These are phyloP conservation scores for Fragaria iinumae DNA, from an alignment of 306 rosid genomes.

Conservation along the genomic window DNA sequence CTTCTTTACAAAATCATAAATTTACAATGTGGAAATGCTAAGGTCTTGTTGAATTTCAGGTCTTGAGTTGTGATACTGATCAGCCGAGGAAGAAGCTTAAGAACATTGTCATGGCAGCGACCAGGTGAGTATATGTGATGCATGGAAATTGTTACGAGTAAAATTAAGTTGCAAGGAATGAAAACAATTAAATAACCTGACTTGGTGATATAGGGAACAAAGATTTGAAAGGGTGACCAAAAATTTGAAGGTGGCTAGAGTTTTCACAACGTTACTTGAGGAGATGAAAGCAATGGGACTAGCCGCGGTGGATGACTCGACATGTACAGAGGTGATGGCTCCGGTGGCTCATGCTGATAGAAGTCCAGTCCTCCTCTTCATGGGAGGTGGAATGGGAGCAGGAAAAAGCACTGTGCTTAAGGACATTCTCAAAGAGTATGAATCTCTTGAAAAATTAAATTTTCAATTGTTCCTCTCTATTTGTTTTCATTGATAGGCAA, in stretches of 20 bases:
- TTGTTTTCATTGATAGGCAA: neutral
- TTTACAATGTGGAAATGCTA: neutral
- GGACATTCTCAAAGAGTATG: constrained; percentile 96
- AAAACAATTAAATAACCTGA: neutral
- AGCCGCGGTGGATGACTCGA: constrained; percentile 65
- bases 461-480: neutral
- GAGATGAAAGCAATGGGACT: constrained; percentile 98
- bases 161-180: neutral
- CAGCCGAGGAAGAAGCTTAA: constrained; percentile 73
- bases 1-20: neutral
- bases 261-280: constrained; percentile 80
- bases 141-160: neutral
- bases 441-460: neutral
- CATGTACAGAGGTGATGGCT: constrained; percentile 96
- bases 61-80: constrained; percentile 63
- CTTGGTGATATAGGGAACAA: constrained; percentile 55
- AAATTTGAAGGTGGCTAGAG: constrained; percentile 95
- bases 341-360: constrained; percentile 91
- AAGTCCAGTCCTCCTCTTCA: constrained; percentile 91
- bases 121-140: constrained; percentile 50
- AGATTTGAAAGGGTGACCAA: constrained; percentile 87
- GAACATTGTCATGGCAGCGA: constrained; percentile 86
- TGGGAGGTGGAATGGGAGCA: constrained; percentile 99
- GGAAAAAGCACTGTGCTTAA: constrained; percentile 95
- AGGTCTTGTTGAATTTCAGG: constrained; percentile 41